Conservation (phyloP, 768 basidiomycete species). For the Solioccasus polychromus region DNA sequence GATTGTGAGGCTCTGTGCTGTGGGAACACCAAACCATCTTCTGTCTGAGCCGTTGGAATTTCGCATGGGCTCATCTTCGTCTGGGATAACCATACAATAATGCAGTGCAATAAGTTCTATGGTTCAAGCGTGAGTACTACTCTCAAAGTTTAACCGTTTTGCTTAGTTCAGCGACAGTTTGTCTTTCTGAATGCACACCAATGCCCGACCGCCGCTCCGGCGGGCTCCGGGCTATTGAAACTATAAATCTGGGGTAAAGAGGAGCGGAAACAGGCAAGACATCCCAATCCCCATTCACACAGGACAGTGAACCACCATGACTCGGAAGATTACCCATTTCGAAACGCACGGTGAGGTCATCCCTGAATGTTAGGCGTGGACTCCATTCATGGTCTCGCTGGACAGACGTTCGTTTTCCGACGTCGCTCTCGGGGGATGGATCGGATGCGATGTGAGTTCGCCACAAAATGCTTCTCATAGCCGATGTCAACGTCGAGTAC, state of each 20-base stretch:
- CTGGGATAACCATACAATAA: too few species aligned
- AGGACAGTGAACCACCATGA: conserved; percentile 12
- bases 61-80: too few species aligned
- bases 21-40: too few species aligned
- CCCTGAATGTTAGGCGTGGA: background rate
- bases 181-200: too few species aligned
- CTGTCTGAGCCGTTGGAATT: too few species aligned
- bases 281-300: background rate
- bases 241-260: background rate
- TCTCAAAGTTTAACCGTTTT: too few species aligned
- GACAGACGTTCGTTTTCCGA: conserved; percentile 88
- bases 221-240: background rate
- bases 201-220: conserved; percentile 16
- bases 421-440: conserved; percentile 86
- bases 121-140: too few species aligned
- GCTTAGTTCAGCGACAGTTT: too few species aligned
- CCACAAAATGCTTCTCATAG: background rate
- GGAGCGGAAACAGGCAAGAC: background rate
- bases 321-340: conserved; percentile 50
- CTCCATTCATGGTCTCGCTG: background rate
- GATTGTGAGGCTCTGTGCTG: too few species aligned
- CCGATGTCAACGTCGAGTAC: background rate
- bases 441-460: conserved; percentile 81
- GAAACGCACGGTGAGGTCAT: conserved; percentile 53
- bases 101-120: too few species aligned